These are phyloP conservation scores for Pittosporum tobira DNA, from an alignment of 129 eudicot species.

Conservation along the genomic window DNA sequence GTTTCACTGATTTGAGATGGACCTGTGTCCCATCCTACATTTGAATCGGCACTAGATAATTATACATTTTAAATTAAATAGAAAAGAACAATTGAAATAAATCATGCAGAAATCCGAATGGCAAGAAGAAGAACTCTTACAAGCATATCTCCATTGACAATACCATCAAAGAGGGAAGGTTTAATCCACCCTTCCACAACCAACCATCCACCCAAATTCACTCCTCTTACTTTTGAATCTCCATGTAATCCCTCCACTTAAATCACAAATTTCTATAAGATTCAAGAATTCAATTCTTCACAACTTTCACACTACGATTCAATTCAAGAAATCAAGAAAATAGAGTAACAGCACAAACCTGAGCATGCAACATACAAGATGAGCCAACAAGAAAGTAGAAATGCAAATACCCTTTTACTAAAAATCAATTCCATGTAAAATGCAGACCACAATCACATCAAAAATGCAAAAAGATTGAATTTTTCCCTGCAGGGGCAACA, in stretches of 20 bases:
- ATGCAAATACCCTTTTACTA: slow-evolving; percentile 37
- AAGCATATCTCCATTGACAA: slow-evolving; percentile 63
- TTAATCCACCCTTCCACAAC: slow-evolving; percentile 72
- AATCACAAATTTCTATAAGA: not conserved
- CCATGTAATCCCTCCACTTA: slow-evolving; percentile 57
- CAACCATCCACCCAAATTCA: slow-evolving; percentile 75
- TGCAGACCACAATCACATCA: slow-evolving; percentile 21
- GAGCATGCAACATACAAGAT: slow-evolving; percentile 39
- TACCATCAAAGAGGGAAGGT: slow-evolving; percentile 66
- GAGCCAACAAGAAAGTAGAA: slow-evolving; percentile 31
- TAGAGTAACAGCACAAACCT: slow-evolving; percentile 29
- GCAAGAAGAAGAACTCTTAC: slow-evolving; percentile 24
- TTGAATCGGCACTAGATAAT: not conserved
- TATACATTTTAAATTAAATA: not conserved
- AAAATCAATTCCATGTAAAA: slow-evolving; percentile 38
- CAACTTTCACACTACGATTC: not conserved
- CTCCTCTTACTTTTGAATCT: slow-evolving; percentile 58
- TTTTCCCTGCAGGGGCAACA: slow-evolving; percentile 2
- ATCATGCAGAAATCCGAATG: not conserved
- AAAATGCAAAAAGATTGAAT: not conserved
- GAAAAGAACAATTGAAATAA: not conserved
- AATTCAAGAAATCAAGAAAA: slow-evolving; percentile 14
- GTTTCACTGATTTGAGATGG: slow-evolving; percentile 48
- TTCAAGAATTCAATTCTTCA: slow-evolving; percentile 8
- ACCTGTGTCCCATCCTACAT: slow-evolving; percentile 76